phyloP scores from a whole-genome alignment of 106 monocot genomes.

The Xerophyta viscosa region DNA sequence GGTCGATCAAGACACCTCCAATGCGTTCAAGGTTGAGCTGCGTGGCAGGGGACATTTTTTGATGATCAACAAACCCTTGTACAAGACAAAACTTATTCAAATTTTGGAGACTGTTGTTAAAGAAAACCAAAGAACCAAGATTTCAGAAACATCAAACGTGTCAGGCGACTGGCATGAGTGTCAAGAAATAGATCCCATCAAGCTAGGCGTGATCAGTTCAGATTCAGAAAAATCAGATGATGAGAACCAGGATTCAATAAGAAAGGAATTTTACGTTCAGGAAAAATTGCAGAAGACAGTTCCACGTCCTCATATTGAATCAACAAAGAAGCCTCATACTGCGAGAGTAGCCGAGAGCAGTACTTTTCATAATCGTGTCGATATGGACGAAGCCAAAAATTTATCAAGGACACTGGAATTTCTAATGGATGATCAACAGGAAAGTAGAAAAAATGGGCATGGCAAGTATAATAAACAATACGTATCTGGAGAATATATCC shows the following conservation, averaged over 20 bases:
- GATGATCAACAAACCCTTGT: constrained; percentile 46
- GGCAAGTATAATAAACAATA: no score
- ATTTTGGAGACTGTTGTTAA: constrained; percentile 21
- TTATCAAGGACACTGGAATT: neutral
- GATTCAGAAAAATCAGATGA: no score
- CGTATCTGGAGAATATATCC: no score
- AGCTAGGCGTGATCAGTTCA: constrained; percentile 27
- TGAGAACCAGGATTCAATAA: constrained; percentile 7
- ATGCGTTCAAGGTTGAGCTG: constrained; percentile 31
- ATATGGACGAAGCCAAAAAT: constrained; percentile 1
- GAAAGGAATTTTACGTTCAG: neutral
- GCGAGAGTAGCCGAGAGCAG: neutral
- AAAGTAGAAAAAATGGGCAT: neutral
- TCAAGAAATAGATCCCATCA: constrained; percentile 34
- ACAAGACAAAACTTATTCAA: constrained; percentile 42
- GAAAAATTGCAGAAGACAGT: constrained; percentile 7
- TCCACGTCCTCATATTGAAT: neutral
- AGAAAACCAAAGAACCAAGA: constrained; percentile 1
- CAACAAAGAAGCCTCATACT: constrained; percentile 8
- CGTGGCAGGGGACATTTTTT: constrained; percentile 19
- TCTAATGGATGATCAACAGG: constrained; percentile 1
- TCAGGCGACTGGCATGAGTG: constrained; percentile 19
- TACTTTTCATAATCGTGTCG: constrained; percentile 2
- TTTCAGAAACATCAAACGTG: constrained; percentile 8
- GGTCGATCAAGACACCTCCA: constrained; percentile 36